These are phyloP conservation scores for Climacium dendroides DNA, from an alignment of 225 moss, liverwort and hornwort genomes.

Conservation along the genomic window DNA sequence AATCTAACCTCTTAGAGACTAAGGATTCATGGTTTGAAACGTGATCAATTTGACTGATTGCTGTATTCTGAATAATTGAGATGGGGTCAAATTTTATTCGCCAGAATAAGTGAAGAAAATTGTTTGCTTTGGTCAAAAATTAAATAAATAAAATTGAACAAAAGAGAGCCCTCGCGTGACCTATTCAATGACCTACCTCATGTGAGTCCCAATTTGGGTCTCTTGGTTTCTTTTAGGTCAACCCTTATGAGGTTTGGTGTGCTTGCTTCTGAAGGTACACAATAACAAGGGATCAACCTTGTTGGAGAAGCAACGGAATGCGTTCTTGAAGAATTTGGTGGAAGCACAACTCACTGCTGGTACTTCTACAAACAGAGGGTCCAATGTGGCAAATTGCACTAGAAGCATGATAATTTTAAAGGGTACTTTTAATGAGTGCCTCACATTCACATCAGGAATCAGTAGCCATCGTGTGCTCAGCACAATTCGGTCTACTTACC, in stretches of 20 bases:
- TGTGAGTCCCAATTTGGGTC: background rate
- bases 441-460: background rate
- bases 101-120: background rate
- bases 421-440: background rate
- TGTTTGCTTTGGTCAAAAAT: background rate
- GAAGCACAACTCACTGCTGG: constrained; percentile 41
- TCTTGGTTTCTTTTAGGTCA: background rate
- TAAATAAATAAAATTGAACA: no score
- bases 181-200: background rate
- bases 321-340: constrained; percentile 54
- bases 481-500: background rate
- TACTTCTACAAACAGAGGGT: background rate
- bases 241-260: background rate
- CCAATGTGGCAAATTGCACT: background rate
- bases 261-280: constrained; percentile 40
- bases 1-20: background rate
- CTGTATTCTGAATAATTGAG: background rate
- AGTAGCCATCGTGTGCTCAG: background rate
- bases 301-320: constrained; percentile 51
- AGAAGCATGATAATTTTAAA: background rate
- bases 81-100: background rate
- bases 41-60: background rate
- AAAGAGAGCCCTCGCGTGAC: background rate
- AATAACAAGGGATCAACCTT: constrained; percentile 46
- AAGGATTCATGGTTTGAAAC: background rate